Evolutionary conservation across 805 yeast genomes (phyloP).

Genomic region (Candida peoriensis): DNA sequence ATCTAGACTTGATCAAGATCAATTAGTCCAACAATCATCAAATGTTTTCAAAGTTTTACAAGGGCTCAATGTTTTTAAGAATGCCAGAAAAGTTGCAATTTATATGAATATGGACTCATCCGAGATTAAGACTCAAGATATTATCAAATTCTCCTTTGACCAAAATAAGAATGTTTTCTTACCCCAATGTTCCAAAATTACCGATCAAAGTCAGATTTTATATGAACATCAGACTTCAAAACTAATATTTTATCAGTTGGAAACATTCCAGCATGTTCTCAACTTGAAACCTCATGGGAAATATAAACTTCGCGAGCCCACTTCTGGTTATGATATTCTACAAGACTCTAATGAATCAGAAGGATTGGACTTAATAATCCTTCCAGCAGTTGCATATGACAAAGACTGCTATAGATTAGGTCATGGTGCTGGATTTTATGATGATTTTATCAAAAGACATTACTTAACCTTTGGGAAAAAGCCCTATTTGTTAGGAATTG

Average conservation of each 20-base stretch:
- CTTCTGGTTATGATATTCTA: conserved; percentile 25
- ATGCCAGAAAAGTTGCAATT: conserved; percentile 51
- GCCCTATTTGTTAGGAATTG: conserved; percentile 57
- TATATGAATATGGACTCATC: conserved; percentile 73
- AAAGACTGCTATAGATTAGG: conserved; percentile 53
- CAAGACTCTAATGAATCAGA: conserved; percentile 13
- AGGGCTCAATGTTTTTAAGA: conserved; percentile 30
- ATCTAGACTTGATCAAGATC: no score
- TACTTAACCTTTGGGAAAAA: conserved; percentile 11
- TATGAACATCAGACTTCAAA: conserved; percentile 31
- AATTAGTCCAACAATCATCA: conserved; percentile 24
- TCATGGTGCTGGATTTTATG: conserved; percentile 93
- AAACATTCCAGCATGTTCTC: conserved; percentile 35
- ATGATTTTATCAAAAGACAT: conserved; percentile 60
- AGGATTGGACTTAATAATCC: conserved; percentile 64
- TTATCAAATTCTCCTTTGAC: conserved; percentile 49
- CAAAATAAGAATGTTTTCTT: conserved; percentile 49
- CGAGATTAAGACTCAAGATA: conserved; percentile 57
- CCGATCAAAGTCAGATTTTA: conserved; percentile 23
- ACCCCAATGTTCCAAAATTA: conserved; percentile 41
- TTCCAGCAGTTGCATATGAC: conserved; percentile 87
- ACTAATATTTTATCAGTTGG: conserved; percentile 53
- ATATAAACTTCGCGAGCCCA: conserved; percentile 67
- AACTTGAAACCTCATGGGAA: conserved; percentile 60
- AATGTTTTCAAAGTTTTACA: conserved; percentile 14